Base-by-base conservation (phyloP, 2,329 filamentous ascomycete species). In the Apiospora marii region DNA sequence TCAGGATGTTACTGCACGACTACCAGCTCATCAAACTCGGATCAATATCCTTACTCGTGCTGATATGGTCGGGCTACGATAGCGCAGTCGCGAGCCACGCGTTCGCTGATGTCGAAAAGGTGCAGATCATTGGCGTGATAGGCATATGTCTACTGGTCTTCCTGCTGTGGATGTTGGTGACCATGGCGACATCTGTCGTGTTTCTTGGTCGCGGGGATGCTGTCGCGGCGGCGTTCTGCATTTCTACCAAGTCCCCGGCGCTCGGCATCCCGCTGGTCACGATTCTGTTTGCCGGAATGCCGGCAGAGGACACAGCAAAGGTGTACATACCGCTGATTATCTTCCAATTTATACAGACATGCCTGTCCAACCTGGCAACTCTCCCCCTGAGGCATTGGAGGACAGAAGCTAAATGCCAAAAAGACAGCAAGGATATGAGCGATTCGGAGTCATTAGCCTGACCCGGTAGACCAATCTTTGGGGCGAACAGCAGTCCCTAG, bases 31-130 rank as follows among this genome's bases (percentile, higher is more conserved):
- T 41, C 46, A 44, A 44, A 16, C 37, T 58, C 6, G 68, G 30
- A 34, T 13, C 68, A 24, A 4, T 70, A 10, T 51, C 68, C 2
- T 27, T 58, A 12, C 46, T 70, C 22, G 48, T 53, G 10, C 22
- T 70, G 19, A 24, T 58, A n/a, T 70, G 68, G 68, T 70, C 68
- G 4, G 68, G 44, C 16, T 70, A 70, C 22, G 68, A 58, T 24
- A 70, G 68, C 48, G 68, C 68, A 4, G 58, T 70, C 68, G 48
- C 68, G 6, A 51, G 34, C n/a, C 27, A 51, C 7, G 46, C 68
- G 48, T 70, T 70, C 1, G 8, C 48, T 10, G 49, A 48, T 24
- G 14, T 51, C 19, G n/a, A 49, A 14, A 24, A 48, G 10, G 14
- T 7, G n/a, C 27, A 51, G 14, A 30, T 53, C 16, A 2, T 41